Evolutionary conservation across 495 filamentous ascomycete genomes (phyloP), one percentile per base, ranked within the genome.

Genomic region (Aspergillus homomorphus): DNA sequence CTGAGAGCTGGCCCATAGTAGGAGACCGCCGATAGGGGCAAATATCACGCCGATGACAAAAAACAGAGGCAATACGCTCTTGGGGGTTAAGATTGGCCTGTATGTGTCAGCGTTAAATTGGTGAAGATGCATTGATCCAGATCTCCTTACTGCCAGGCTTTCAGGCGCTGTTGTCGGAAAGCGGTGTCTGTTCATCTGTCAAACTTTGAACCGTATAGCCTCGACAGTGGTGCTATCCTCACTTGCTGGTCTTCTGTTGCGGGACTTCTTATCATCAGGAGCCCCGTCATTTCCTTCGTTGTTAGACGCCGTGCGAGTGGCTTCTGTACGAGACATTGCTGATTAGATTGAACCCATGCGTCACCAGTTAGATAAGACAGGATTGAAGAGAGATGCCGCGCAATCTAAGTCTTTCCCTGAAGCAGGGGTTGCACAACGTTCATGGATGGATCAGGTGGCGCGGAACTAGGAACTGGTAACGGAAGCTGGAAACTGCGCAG

Each of bases 31-130:
- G 41, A 96, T 88, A 4, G 92, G 89, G 16, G 89, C 91, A 70
- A 95, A 93, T 65, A 96, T 87, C 52, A 94, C 77, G 43, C 92
- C 91, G 54, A 96, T 80, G 38, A 84, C 81, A 69, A 96, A 93
- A 74, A 96, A 95, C 53, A 96, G 81, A 45, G 92, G 92, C 14
- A 96, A 80, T 23, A 96, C 92, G 49, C 90, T 96, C 70, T 92
- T 95, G 0, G 92, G 92, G 4, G 92, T 96, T 42, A 96, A 81
- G 69, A 96, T 96, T 9, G 92, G 91, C 76, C 89, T 91, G 62
- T 52, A 43, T 22, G 30, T 22, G 50, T 46, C 26, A 54, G 56
- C 44, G 57, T 57, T 23, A 50, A n/a, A 20, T 16, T 22, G 9
- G 50, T 12, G 33, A 24, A 19, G 15, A 45, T 1, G 10, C 24